Conservation (phyloP, 1,284 basidiomycete genomes). For the Fomitiporia mediterranea region DNA sequence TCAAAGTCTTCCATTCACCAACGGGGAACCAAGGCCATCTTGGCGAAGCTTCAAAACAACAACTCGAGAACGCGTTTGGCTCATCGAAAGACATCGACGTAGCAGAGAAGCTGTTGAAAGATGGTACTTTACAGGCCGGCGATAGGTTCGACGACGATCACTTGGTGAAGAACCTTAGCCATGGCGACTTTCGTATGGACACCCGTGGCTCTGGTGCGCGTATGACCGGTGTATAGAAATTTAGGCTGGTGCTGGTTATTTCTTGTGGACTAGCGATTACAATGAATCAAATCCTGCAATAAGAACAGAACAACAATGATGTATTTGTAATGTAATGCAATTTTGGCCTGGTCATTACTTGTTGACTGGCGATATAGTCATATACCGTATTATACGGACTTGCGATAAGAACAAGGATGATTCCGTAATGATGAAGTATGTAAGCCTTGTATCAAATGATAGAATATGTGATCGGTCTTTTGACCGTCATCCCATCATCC, state of each 20-base stretch:
- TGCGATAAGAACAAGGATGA: no score
- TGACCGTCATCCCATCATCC: no score
- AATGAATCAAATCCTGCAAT: background rate
- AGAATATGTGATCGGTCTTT: no score
- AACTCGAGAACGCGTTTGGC: slow-evolving; percentile 68
- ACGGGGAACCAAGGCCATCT: slow-evolving; percentile 72
- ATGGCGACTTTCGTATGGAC: slow-evolving; percentile 17
- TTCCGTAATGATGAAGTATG: no score
- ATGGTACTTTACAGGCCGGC: slow-evolving; percentile 51
- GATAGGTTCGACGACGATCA: slow-evolving; percentile 37
- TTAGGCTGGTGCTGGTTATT: background rate
- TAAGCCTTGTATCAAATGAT: no score
- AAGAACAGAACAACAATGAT: slow-evolving; percentile 4
- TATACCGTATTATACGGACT: no score
- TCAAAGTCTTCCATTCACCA: slow-evolving; percentile 47
- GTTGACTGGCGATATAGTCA: no score
- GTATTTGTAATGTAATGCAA: slow-evolving; percentile 15
- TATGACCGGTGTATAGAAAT: slow-evolving; percentile 30
- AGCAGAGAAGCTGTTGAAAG: slow-evolving; percentile 51
- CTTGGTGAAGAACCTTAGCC: slow-evolving; percentile 1
- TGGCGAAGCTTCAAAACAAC: slow-evolving; percentile 68
- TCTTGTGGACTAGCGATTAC: background rate
- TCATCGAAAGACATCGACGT: slow-evolving; percentile 63
- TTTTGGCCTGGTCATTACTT: no score
- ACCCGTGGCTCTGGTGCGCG: slow-evolving; percentile 24